Conservation (phyloP, 1,284 basidiomycete species). For the Ceratobasidium sp. region DNA sequence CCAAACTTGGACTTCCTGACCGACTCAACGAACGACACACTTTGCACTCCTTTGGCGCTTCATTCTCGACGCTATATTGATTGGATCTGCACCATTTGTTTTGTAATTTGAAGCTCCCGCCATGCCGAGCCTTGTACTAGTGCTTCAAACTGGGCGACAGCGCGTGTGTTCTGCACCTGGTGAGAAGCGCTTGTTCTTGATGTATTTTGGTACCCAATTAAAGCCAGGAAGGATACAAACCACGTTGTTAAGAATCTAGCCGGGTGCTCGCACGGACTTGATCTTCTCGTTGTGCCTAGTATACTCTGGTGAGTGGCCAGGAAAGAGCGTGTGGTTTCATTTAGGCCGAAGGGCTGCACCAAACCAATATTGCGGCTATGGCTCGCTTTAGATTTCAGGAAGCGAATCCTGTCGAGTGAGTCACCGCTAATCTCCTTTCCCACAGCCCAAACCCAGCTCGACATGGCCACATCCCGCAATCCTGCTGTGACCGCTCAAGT, state of each 20-base stretch:
- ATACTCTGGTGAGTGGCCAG: background rate
- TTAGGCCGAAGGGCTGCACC: background rate
- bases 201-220: background rate
- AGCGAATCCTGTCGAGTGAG: slow-evolving; percentile 27
- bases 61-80: slow-evolving; percentile 3
- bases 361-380: slow-evolving; percentile 30
- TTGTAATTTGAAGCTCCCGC: slow-evolving; percentile 7
- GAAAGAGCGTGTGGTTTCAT: background rate
- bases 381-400: slow-evolving; percentile 39
- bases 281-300: background rate
- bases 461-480: slow-evolving; percentile 36
- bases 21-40: background rate
- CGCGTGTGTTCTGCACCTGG: slow-evolving; percentile 13
- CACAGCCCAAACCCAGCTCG: slow-evolving; percentile 38
- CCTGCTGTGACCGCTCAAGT: slow-evolving; percentile 36
- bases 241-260: slow-evolving; percentile 1
- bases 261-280: background rate
- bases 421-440: background rate
- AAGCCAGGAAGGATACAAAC: slow-evolving; percentile 2
- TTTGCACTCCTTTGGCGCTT: background rate
- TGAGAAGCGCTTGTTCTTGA: background rate
- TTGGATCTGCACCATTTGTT: slow-evolving; percentile 14
- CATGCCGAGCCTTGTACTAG: background rate
- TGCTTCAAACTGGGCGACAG: slow-evolving; percentile 14
- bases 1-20: background rate